Conservation (phyloP, 1,284 basidiomycete genomes). For the Boletus austroedulis region DNA sequence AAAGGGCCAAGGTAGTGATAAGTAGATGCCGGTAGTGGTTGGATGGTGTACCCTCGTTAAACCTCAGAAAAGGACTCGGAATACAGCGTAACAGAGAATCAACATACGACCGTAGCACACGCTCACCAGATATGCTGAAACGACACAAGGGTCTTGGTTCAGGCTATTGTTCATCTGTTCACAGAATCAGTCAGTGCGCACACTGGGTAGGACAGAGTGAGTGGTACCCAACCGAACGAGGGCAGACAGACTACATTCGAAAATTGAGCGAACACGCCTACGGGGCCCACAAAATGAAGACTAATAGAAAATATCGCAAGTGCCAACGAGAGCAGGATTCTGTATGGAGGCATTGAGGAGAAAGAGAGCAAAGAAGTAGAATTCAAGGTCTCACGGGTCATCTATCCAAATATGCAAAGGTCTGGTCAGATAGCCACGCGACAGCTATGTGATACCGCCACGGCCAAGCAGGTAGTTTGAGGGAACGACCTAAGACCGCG, state of each 20-base stretch:
- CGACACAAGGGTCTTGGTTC: slow-evolving; percentile 36
- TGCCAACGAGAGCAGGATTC: slow-evolving; percentile 8
- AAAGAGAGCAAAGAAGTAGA: background rate
- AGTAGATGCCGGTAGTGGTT: background rate
- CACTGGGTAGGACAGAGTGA: no score
- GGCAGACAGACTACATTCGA: slow-evolving; percentile 19
- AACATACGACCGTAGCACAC: slow-evolving; percentile 35
- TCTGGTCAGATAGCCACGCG: no score
- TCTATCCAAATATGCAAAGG: no score
- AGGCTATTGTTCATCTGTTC: slow-evolving; percentile 35
- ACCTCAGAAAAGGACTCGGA: slow-evolving; percentile 5
- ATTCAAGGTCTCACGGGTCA: no score
- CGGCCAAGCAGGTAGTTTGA: no score
- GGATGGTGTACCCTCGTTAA: slow-evolving; percentile 24
- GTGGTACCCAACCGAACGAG: slow-evolving; percentile 28
- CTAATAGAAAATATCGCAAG: slow-evolving; percentile 17
- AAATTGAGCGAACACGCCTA: slow-evolving; percentile 20
- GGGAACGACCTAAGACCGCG: no score
- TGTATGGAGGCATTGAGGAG: slow-evolving; percentile 11
- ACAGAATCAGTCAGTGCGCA: background rate
- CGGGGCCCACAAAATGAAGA: slow-evolving; percentile 16
- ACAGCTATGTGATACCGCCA: no score
- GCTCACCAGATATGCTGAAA: slow-evolving; percentile 35
- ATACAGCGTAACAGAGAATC: background rate
- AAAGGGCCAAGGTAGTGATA: slow-evolving; percentile 30